Conservation (phyloP, 345 rosid genomes). For the Durio zibethinus region DNA sequence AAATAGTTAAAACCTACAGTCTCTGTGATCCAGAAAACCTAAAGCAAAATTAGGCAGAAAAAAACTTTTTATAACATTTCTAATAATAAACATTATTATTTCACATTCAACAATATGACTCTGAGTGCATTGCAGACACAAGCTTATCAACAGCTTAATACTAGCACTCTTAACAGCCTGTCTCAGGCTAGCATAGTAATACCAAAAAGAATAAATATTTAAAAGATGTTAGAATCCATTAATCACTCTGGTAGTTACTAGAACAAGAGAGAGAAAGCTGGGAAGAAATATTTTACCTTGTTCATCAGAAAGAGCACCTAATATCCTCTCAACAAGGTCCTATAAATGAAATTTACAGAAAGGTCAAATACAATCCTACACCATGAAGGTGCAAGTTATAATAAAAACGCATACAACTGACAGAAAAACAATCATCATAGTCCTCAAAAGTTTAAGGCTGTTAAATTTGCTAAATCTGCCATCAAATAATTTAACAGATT, state of each 20-base stretch:
- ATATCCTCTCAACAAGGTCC: constrained; percentile 90
- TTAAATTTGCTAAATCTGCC: background rate
- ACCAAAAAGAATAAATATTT: background rate
- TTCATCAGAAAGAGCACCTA: constrained; percentile 61
- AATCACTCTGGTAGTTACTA: background rate
- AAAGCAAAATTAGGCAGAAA: background rate
- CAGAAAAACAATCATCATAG: constrained; percentile 4
- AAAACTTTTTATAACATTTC: too few species aligned
- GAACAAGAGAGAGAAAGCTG: background rate
- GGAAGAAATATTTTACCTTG: constrained; percentile 47
- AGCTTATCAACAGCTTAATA: background rate
- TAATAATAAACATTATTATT: background rate
- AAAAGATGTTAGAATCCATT: background rate
- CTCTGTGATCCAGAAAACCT: background rate
- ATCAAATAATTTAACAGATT: background rate
- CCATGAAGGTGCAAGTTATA: background rate
- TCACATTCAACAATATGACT: background rate
- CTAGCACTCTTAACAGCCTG: background rate
- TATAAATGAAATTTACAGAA: constrained; percentile 27
- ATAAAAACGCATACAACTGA: background rate
- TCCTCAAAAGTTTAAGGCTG: background rate
- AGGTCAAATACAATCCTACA: background rate
- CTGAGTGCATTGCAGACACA: background rate
- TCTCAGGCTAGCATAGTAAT: background rate
- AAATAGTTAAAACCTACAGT: background rate